phyloP scores from a whole-genome alignment of 1,284 basidiomycete species.

The Cryptococcus wingfieldii region DNA sequence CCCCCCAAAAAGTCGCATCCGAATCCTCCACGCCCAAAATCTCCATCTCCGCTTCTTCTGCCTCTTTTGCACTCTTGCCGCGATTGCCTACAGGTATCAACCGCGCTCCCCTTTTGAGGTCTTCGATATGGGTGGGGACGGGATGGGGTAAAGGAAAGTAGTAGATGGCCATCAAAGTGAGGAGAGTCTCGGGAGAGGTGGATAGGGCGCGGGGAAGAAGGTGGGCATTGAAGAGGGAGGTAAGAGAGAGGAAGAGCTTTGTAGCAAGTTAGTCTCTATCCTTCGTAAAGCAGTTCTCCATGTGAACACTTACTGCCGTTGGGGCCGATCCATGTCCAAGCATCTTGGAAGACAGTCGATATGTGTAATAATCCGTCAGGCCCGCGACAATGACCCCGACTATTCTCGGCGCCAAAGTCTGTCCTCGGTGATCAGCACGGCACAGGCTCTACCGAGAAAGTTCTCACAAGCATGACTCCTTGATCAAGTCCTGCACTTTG shows the following conservation, averaged over 20 bases:
- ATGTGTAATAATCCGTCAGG: constrained; percentile 71
- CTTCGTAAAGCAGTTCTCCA: neutral
- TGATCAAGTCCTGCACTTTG: constrained; percentile 57
- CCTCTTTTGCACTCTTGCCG: neutral
- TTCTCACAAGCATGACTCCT: constrained; percentile 56
- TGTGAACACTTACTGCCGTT: constrained; percentile 58
- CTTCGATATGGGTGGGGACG: neutral
- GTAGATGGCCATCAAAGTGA: constrained; percentile 72
- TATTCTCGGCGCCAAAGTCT: constrained; percentile 62
- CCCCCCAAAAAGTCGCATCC: constrained; percentile 1
- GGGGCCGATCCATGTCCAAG: constrained; percentile 60
- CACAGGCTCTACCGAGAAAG: neutral
- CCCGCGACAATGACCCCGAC: constrained; percentile 78
- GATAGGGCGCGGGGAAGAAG: constrained; percentile 83
- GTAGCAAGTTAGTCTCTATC: neutral
- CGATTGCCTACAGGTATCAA: neutral
- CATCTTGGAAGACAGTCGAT: constrained; percentile 59
- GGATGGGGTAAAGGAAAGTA: constrained; percentile 58
- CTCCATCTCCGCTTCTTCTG: neutral
- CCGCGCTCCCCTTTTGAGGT: neutral
- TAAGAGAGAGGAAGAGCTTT: constrained; percentile 74
- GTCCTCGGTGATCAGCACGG: neutral
- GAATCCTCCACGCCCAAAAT: constrained; percentile 2
- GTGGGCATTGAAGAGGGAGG: constrained; percentile 81
- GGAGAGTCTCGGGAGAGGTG: constrained; percentile 85